These are phyloP conservation scores for Pseudotsuga menziesii DNA, from an alignment of 75 land plant genomes.

Conservation along the genomic window DNA sequence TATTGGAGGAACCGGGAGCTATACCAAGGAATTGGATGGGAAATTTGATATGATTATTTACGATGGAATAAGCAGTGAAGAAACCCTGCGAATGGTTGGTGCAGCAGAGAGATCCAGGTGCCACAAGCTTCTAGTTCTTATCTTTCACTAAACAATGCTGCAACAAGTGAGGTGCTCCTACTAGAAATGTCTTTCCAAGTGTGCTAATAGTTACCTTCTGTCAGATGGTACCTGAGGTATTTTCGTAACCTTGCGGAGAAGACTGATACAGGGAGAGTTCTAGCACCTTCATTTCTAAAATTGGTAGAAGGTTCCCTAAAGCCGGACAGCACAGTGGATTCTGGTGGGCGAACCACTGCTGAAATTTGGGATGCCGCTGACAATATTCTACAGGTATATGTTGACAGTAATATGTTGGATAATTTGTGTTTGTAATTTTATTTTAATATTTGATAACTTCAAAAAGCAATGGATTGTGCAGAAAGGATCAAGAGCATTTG, in stretches of 20 bases:
- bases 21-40: slow-evolving; percentile 7
- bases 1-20: slow-evolving; percentile 19
- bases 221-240: slow-evolving; percentile 86
- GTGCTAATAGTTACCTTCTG: slow-evolving; percentile 6
- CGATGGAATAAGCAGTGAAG: slow-evolving; percentile 82
- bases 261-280: slow-evolving; percentile 86
- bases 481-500: slow-evolving; percentile 55
- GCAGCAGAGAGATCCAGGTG: slow-evolving; percentile 73
- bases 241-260: slow-evolving; percentile 73
- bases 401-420: neutral
- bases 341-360: slow-evolving; percentile 38
- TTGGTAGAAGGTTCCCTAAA: slow-evolving; percentile 57
- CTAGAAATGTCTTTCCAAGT: slow-evolving; percentile 6
- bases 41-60: slow-evolving; percentile 80
- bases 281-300: slow-evolving; percentile 74
- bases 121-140: neutral
- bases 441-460: slow-evolving; percentile 4
- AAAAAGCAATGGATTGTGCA: slow-evolving; percentile 20
- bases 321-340: slow-evolving; percentile 25
- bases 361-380: slow-evolving; percentile 77
- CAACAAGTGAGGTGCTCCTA: neutral
- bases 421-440: slow-evolving; percentile 5
- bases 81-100: slow-evolving; percentile 70
- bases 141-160: neutral
- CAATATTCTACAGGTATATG: slow-evolving; percentile 45